These are phyloP conservation scores for Stenogyne calaminthoides DNA, from an alignment of 305 asterid species.

Conservation along the genomic window DNA sequence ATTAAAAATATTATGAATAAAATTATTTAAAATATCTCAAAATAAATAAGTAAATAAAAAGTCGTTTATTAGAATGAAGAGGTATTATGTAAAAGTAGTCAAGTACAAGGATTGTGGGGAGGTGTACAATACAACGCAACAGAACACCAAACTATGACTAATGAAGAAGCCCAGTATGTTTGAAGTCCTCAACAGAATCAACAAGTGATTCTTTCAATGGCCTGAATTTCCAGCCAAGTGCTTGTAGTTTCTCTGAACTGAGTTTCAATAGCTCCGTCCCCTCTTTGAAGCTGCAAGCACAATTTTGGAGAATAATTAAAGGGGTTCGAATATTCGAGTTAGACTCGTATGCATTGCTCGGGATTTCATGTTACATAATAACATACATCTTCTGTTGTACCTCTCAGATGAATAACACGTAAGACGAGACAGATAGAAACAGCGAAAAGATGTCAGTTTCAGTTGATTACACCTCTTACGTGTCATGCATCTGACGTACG, in stretches of 20 bases:
- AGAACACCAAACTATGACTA: neutral
- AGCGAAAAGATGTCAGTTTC: neutral
- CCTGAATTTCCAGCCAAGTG: conserved; percentile 67
- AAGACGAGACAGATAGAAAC: neutral
- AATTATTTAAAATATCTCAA: neutral
- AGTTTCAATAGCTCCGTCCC: conserved; percentile 17
- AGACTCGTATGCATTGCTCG: neutral
- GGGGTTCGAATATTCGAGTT: neutral
- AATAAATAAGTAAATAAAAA: too few species aligned
- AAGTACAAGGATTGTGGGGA: neutral
- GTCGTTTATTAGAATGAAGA: neutral
- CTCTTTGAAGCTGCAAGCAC: conserved; percentile 53
- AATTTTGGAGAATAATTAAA: neutral
- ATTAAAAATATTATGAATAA: too few species aligned
- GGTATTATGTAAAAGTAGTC: neutral
- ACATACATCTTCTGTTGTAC: neutral
- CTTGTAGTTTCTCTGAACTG: conserved; percentile 63
- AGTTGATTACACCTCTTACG: neutral
- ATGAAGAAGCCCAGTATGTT: conserved; percentile 46
- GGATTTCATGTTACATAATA: neutral
- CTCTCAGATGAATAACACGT: neutral
- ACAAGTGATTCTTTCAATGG: conserved; percentile 60
- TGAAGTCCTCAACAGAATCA: conserved; percentile 68
- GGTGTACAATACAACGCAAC: neutral
- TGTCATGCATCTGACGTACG: neutral